A percentile compares a stretch with the other conserved stretches of the same genome.
phyloP scores from a whole-genome alignment of 352 stramenopile species.

The Phytophthora uliginosa region DNA sequence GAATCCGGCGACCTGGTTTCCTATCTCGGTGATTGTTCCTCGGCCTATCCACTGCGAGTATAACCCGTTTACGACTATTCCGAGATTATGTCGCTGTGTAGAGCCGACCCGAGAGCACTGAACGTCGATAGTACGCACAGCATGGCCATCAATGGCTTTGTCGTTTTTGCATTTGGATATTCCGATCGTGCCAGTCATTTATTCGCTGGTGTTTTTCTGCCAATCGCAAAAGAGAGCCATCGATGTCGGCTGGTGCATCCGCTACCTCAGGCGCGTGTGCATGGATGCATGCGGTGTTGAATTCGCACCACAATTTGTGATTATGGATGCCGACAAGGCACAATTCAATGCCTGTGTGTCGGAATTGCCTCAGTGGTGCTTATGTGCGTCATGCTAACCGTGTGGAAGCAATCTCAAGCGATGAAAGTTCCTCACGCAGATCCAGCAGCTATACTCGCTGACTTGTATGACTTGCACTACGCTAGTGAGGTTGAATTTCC shows the following conservation, averaged over 20 bases:
- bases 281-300: neutral
- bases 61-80: neutral
- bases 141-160: conserved; percentile 9
- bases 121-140: conserved; percentile 13
- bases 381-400: conserved; percentile 11
- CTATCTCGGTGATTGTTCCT: conserved; percentile 1
- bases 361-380: conserved; percentile 4
- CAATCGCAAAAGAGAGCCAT: conserved; percentile 3
- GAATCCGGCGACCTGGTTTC: neutral
- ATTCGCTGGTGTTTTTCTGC: neutral
- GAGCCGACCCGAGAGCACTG: neutral
- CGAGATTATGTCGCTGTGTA: neutral
- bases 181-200: conserved; percentile 5
- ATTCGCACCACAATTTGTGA: neutral
- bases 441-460: neutral
- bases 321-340: conserved; percentile 7
- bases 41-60: conserved; percentile 4
- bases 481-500: neutral
- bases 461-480: conserved; percentile 17
- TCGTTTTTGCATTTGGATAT: conserved; percentile 9
- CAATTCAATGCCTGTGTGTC: conserved; percentile 8
- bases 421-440: neutral
- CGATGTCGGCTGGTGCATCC: conserved; percentile 11
- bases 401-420: conserved; percentile 1
- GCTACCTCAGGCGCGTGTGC: too few relatives aligned